Conservation (phyloP, 2,329 filamentous ascomycete genomes). For the Ascochyta rabiei region DNA sequence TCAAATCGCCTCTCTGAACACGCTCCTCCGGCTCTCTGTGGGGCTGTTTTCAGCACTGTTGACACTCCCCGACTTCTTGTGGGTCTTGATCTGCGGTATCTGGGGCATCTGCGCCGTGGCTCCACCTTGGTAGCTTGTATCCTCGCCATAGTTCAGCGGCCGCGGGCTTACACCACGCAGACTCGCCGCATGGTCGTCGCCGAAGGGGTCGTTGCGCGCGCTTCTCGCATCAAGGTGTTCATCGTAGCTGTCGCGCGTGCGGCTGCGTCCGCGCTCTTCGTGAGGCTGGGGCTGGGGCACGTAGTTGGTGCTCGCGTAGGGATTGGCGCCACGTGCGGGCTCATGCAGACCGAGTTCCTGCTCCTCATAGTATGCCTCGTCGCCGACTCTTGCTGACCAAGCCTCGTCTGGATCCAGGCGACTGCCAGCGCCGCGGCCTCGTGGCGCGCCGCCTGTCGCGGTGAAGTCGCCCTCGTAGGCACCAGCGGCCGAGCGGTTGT, state of each 20-base stretch:
- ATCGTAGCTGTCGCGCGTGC: conserved; percentile 54
- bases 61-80: conserved; percentile 41
- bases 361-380: conserved; percentile 80
- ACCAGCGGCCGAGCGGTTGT: conserved; percentile 69
- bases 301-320: conserved; percentile 31
- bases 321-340: conserved; percentile 47
- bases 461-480: conserved; percentile 72
- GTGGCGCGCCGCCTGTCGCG: conserved; percentile 39
- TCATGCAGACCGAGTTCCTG: conserved; percentile 69
- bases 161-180: conserved; percentile 76
- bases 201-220: conserved; percentile 40
- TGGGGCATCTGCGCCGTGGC: conserved; percentile 51
- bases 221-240: conserved; percentile 42
- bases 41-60: conserved; percentile 59
- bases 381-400: conserved; percentile 81
- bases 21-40: conserved; percentile 68
- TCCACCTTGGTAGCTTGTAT: conserved; percentile 45
- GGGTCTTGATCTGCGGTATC: conserved; percentile 28
- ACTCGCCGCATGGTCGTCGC: conserved; percentile 52
- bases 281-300: conserved; percentile 37
- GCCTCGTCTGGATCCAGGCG: conserved; percentile 82
- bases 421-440: conserved; percentile 56
- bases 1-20: conserved; percentile 73
- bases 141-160: conserved; percentile 63
- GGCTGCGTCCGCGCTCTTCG: conserved; percentile 52